A percentile compares a stretch with the other conserved stretches of the same genome.
Conservation (phyloP, 257 asterid species). For the Fraxinus americana region DNA sequence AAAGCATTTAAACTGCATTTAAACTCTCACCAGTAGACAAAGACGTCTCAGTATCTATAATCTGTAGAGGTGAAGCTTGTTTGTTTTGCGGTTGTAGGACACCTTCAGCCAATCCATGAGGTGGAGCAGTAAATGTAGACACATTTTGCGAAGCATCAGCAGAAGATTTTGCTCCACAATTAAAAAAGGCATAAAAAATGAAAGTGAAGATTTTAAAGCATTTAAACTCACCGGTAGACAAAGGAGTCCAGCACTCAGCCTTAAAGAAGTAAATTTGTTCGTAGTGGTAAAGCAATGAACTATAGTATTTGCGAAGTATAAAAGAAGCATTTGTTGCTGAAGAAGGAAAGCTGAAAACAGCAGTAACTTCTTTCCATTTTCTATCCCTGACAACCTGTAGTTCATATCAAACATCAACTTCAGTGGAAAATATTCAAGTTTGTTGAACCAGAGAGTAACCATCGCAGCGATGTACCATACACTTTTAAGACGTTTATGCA, state of each 20-base stretch:
- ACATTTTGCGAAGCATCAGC: constrained; percentile 49
- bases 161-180: constrained; percentile 14
- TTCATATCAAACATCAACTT: constrained; percentile 1
- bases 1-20: background rate
- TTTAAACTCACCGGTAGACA: constrained; percentile 48
- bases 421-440: background rate
- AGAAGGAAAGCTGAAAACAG: constrained; percentile 69
- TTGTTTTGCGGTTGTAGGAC: constrained; percentile 28
- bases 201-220: background rate
- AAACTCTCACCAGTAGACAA: constrained; percentile 13
- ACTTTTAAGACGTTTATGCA: background rate
- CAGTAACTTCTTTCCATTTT: constrained; percentile 80
- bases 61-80: constrained; percentile 25
- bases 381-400: constrained; percentile 63
- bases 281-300: constrained; percentile 72
- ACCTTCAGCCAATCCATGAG: constrained; percentile 27
- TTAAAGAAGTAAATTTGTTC: constrained; percentile 74
- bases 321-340: constrained; percentile 94
- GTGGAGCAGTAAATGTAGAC: constrained; percentile 30
- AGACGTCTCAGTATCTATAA: constrained; percentile 24
- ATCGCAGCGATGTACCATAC: no score
- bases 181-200: background rate
- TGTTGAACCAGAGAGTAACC: background rate
- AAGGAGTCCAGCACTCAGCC: constrained; percentile 68
- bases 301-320: constrained; percentile 77